phyloP scores from a whole-genome alignment of 352 stramenopile species.

The Pythium folliculosum region DNA sequence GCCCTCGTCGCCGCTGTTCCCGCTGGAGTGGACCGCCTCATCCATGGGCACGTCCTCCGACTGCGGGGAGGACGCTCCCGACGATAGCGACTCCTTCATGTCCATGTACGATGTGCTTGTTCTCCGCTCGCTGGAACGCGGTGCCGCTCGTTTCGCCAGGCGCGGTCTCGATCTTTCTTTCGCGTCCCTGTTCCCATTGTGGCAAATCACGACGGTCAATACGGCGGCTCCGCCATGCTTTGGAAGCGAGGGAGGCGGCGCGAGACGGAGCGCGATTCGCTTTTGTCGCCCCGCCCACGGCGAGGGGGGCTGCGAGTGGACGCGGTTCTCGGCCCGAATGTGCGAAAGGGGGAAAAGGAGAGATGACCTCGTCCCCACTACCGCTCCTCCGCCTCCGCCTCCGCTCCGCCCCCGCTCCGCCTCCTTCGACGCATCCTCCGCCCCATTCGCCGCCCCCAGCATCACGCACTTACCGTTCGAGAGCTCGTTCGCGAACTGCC shows the following conservation, averaged over 20 bases:
- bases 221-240: neutral
- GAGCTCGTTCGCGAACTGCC: conserved; percentile 10
- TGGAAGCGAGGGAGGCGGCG: neutral
- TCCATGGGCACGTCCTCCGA: conserved; percentile 17
- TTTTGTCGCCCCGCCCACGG: conserved; percentile 14
- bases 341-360: conserved; percentile 15
- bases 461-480: neutral
- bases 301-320: neutral
- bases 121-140: too few species aligned
- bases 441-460: neutral
- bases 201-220: neutral
- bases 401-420: neutral
- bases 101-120: neutral
- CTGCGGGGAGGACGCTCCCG: conserved; percentile 2
- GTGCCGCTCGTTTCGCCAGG: too few species aligned
- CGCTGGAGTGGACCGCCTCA: conserved; percentile 8
- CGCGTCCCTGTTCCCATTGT: conserved; percentile 4
- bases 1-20: conserved; percentile 15
- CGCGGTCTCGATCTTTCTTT: too few species aligned
- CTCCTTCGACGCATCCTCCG: neutral
- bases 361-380: conserved; percentile 12
- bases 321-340: neutral
- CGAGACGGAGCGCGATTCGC: neutral
- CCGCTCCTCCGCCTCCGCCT: neutral
- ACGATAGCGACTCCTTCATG: conserved; percentile 14